These are phyloP conservation scores for Odontarrhena argentea DNA, from an alignment of 345 rosid genomes.

Conservation along the genomic window DNA sequence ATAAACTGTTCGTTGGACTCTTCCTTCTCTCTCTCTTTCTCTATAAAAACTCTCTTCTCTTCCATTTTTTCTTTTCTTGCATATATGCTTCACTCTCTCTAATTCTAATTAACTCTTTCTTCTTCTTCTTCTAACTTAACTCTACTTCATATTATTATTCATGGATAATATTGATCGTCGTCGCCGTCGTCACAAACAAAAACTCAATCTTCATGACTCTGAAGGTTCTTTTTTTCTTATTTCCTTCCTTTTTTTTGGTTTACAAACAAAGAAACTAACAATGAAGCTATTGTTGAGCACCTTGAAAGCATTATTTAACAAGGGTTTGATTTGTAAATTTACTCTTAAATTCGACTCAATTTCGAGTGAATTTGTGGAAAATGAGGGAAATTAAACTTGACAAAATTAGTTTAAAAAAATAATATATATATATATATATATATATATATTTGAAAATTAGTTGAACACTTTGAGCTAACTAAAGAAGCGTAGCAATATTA, in stretches of 20 bases:
- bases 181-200: constrained; percentile 38
- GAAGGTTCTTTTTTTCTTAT: constrained; percentile 30
- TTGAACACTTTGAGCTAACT: constrained; percentile 2
- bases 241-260: constrained; percentile 1
- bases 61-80: constrained; percentile 5
- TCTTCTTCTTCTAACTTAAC: background rate
- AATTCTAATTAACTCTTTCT: background rate
- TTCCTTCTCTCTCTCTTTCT: constrained; percentile 26
- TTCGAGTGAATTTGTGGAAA: background rate
- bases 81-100: constrained; percentile 1
- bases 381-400: too few relatives aligned
- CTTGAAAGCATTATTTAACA: constrained; percentile 4
- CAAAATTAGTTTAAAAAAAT: too few relatives aligned
- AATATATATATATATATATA: too few relatives aligned
- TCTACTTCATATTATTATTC: background rate
- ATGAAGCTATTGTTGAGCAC: constrained; percentile 14
- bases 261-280: background rate
- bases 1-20: constrained; percentile 41
- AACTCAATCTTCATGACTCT: constrained; percentile 26
- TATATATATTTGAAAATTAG: constrained; percentile 3
- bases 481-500: background rate
- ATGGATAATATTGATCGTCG: constrained; percentile 40
- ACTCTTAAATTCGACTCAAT: background rate
- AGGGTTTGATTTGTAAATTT: background rate
- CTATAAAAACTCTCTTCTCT: constrained; percentile 33